Conservation (phyloP, 331 rosid species). For the Ulmus americana region DNA sequence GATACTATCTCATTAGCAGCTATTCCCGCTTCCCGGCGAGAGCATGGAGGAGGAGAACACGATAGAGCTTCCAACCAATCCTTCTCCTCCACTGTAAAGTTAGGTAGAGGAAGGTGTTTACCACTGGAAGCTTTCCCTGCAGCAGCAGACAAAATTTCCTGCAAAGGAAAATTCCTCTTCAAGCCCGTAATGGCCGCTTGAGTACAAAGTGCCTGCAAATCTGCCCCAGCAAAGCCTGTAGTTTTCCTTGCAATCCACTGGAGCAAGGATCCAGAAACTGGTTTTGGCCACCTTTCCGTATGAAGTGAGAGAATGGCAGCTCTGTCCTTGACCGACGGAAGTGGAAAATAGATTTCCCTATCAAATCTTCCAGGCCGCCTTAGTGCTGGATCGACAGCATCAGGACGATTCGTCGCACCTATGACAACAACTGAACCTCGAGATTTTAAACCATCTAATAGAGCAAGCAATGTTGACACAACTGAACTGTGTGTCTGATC, state of each 20-base stretch:
- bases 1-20: conserved; percentile 81
- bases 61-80: conserved; percentile 93
- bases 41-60: conserved; percentile 82
- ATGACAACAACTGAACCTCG: conserved; percentile 96
- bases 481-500: conserved; percentile 99
- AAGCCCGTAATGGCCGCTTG: conserved; percentile 86
- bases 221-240: conserved; percentile 96
- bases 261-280: conserved; percentile 64
- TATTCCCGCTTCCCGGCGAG: conserved; percentile 85
- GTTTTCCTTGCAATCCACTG: conserved; percentile 79
- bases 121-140: conserved; percentile 40
- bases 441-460: conserved; percentile 91
- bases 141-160: conserved; percentile 62
- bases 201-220: conserved; percentile 98
- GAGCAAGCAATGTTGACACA: conserved; percentile 95
- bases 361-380: conserved; percentile 98
- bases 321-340: conserved; percentile 83
- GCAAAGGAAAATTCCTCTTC: conserved; percentile 93
- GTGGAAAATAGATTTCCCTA: conserved; percentile 90
- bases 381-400: conserved; percentile 93
- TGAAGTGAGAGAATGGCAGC: conserved; percentile 94
- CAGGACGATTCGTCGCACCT: conserved; percentile 98
- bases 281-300: conserved; percentile 92
- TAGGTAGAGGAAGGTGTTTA: conserved; percentile 64
- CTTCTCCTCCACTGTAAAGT: conserved; percentile 87